These are phyloP conservation scores for Alternaria sp. DNA, from an alignment of 2,329 filamentous ascomycete species.

Conservation along the genomic window DNA sequence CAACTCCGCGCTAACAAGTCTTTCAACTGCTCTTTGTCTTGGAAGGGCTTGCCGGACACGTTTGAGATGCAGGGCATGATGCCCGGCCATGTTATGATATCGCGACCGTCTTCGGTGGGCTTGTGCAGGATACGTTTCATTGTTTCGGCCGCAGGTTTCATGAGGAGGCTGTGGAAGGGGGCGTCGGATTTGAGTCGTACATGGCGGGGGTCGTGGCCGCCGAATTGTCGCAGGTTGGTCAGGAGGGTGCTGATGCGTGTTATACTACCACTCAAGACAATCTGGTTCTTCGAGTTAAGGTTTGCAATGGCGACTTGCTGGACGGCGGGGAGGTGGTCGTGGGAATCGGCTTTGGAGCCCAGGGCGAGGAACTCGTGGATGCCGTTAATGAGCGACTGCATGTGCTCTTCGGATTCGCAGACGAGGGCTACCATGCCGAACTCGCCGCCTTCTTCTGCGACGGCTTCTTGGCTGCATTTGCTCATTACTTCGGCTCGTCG, in stretches of 20 bases:
- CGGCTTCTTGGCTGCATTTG: slow-evolving; percentile 71
- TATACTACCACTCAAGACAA: slow-evolving; percentile 88
- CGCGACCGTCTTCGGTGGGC: slow-evolving; percentile 63
- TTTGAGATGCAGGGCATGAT: slow-evolving; percentile 82
- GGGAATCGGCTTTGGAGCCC: slow-evolving; percentile 70
- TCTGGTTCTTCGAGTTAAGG: slow-evolving; percentile 95
- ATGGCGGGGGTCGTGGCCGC: slow-evolving; percentile 87
- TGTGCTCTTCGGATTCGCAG: slow-evolving; percentile 76
- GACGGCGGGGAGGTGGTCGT: slow-evolving; percentile 73
- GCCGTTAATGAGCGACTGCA: slow-evolving; percentile 71
- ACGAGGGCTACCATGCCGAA: slow-evolving; percentile 96
- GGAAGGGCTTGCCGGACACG: slow-evolving; percentile 79
- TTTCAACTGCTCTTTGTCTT: slow-evolving; percentile 74
- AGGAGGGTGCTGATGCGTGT: slow-evolving; percentile 81
- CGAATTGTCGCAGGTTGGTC: slow-evolving; percentile 84
- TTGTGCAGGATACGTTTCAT: slow-evolving; percentile 72
- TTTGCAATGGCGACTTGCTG: slow-evolving; percentile 91
- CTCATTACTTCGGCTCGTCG: slow-evolving; percentile 84
- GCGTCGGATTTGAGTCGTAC: slow-evolving; percentile 86
- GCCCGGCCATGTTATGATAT: slow-evolving; percentile 78
- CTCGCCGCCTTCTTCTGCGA: slow-evolving; percentile 73
- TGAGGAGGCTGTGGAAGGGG: slow-evolving; percentile 90
- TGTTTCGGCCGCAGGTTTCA: slow-evolving; percentile 80
- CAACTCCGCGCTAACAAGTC: slow-evolving; percentile 80
- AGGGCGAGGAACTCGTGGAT: slow-evolving; percentile 82